Conservation (phyloP, 495 filamentous ascomycete genomes). For the Letharia lupina region DNA sequence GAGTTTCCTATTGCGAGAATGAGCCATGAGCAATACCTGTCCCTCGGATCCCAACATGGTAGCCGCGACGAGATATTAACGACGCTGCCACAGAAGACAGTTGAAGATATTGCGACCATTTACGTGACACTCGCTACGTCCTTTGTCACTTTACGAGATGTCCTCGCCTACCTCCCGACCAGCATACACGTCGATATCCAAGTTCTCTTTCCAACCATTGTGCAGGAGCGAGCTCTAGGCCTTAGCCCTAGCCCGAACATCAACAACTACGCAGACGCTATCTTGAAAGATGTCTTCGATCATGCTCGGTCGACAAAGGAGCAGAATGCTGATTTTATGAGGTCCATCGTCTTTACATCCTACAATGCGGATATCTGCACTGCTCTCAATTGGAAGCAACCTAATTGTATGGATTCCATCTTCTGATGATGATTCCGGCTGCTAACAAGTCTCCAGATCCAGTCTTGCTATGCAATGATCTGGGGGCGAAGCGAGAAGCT, state of each 20-base stretch:
- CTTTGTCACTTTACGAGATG: slow-evolving; percentile 66
- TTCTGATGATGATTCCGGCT: neutral
- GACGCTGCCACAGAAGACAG: slow-evolving; percentile 37
- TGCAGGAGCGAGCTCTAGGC: slow-evolving; percentile 57
- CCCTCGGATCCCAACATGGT: slow-evolving; percentile 49
- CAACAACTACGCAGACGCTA: slow-evolving; percentile 75
- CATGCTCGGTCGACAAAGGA: slow-evolving; percentile 74
- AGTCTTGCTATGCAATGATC: slow-evolving; percentile 87
- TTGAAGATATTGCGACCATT: slow-evolving; percentile 52
- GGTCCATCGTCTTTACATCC: slow-evolving; percentile 85
- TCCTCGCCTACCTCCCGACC: slow-evolving; percentile 61
- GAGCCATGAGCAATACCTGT: slow-evolving; percentile 62
- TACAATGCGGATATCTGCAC: slow-evolving; percentile 86
- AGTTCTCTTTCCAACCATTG: slow-evolving; percentile 66
- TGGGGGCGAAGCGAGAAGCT: slow-evolving; percentile 51
- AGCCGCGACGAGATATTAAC: slow-evolving; percentile 39
- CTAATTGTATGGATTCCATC: slow-evolving; percentile 66
- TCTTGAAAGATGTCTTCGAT: slow-evolving; percentile 80
- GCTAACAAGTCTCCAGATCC: slow-evolving; percentile 48
- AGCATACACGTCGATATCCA: slow-evolving; percentile 81
- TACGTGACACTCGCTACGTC: slow-evolving; percentile 64
- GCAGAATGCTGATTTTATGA: slow-evolving; percentile 55
- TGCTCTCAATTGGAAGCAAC: slow-evolving; percentile 97
- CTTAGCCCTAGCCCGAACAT: slow-evolving; percentile 71
- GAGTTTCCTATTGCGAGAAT: slow-evolving; percentile 71